Conservation (phyloP, 495 filamentous ascomycete genomes). For the Penicillium subrubescens region DNA sequence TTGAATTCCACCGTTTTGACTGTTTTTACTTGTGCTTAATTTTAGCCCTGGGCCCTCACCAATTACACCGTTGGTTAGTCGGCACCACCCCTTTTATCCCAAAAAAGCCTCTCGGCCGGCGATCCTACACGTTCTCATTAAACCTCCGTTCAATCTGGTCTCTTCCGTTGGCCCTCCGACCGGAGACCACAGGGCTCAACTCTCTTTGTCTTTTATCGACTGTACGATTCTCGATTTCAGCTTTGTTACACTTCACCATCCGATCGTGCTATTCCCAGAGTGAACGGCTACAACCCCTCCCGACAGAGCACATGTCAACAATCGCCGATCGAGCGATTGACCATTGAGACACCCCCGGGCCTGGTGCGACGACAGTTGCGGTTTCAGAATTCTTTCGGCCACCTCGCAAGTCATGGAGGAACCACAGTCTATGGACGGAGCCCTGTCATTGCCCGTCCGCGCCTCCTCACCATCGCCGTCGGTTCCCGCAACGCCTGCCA, state of each 20-base stretch:
- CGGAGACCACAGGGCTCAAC: slow-evolving; percentile 2
- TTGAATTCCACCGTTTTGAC: neutral
- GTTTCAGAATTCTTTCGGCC: slow-evolving; percentile 17
- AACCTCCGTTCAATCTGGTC: slow-evolving; percentile 22
- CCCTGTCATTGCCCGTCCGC: slow-evolving; percentile 32
- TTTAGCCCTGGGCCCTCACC: neutral
- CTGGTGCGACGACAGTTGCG: slow-evolving; percentile 21
- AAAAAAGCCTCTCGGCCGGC: slow-evolving; percentile 34
- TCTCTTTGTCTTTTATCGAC: neutral
- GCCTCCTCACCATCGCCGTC: slow-evolving; percentile 63
- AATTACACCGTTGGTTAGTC: slow-evolving; percentile 11
- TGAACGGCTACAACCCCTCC: neutral
- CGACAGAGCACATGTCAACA: neutral
- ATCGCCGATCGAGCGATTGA: slow-evolving; percentile 8
- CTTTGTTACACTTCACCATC: neutral
- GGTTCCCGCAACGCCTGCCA: slow-evolving; percentile 61
- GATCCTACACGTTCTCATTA: slow-evolving; percentile 32
- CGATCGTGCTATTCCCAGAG: neutral
- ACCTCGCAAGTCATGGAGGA: slow-evolving; percentile 36
- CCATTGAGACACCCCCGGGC: neutral
- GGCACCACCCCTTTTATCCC: slow-evolving; percentile 29
- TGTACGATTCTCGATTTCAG: neutral
- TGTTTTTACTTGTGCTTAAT: neutral
- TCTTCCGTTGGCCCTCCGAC: slow-evolving; percentile 24
- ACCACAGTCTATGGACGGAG: slow-evolving; percentile 29